Percentiles rank a stretch among this genome's conserved stretches.
These are phyloP conservation scores for Mortierella sp. DNA, from an alignment of 371 early-diverging fungal genomes.

Conservation along the genomic window DNA sequence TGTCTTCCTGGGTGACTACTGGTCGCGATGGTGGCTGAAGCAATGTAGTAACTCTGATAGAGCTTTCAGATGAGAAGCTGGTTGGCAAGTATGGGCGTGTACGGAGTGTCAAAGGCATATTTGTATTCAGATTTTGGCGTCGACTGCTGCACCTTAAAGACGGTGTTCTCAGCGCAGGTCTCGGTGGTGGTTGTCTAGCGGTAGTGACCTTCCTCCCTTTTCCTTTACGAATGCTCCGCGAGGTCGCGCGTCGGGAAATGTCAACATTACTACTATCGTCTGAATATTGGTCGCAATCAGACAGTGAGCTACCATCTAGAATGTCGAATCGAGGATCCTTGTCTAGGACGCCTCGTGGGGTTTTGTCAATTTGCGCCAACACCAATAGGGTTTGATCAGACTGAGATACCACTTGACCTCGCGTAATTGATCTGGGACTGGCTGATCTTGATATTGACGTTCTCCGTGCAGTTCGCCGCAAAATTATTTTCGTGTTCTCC, in stretches of 20 bases:
- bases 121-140: not conserved
- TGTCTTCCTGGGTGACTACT: not conserved
- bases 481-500: not conserved
- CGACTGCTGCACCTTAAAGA: too few species aligned
- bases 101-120: not conserved
- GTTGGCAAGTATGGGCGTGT: not conserved
- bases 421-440: not conserved
- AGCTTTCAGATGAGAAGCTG: not conserved
- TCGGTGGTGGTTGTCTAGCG: not conserved
- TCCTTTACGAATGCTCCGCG: not conserved
- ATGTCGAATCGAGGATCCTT: not conserved
- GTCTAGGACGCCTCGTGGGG: not conserved
- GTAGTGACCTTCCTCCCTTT: too few species aligned
- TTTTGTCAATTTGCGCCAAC: not conserved
- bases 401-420: not conserved
- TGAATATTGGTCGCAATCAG: not conserved
- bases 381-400: not conserved
- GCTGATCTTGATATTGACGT: too few species aligned
- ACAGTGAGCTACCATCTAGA: conserved; percentile 1
- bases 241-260: not conserved
- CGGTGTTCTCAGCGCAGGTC: too few species aligned
- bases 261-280: not conserved
- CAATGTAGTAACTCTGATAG: not conserved
- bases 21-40: not conserved
- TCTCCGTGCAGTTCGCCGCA: not conserved